phyloP scores from a whole-genome alignment of 257 asterid genomes.

The Solanum sparsipilum region DNA sequence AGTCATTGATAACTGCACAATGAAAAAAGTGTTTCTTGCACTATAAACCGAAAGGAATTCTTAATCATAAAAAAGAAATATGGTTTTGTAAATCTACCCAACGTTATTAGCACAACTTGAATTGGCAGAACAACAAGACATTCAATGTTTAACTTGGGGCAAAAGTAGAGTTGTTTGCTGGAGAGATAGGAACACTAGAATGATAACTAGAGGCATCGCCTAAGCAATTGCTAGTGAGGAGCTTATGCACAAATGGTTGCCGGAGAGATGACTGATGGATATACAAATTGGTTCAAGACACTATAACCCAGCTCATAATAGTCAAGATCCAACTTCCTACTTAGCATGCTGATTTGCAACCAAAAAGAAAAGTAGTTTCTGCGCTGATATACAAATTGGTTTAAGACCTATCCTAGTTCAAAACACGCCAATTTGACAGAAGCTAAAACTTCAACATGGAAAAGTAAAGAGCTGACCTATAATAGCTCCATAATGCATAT shows the following conservation, averaged over 20 bases:
- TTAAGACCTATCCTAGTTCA: not conserved
- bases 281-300: not conserved
- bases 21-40: not conserved
- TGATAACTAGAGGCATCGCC: not conserved
- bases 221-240: not conserved
- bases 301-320: not conserved
- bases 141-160: not conserved
- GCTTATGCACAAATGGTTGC: not conserved
- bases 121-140: not conserved
- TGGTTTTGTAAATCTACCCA: not conserved
- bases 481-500: slow-evolving; percentile 94
- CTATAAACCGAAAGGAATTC: not conserved
- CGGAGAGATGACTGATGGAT: not conserved
- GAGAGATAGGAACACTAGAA: not conserved
- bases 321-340: not conserved
- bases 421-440: not conserved
- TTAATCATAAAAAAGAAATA: not conserved
- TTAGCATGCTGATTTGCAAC: not conserved
- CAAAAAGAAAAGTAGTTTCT: not conserved
- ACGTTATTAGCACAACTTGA: not conserved
- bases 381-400: not conserved
- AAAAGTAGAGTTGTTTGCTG: not conserved
- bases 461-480: slow-evolving; percentile 36
- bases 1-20: not conserved
- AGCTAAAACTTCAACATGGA: not conserved